Evolutionary conservation across 352 stramenopile genomes (phyloP), one percentile per base, ranked within the genome.

Genomic region (Thalassiosira hispida): DNA sequence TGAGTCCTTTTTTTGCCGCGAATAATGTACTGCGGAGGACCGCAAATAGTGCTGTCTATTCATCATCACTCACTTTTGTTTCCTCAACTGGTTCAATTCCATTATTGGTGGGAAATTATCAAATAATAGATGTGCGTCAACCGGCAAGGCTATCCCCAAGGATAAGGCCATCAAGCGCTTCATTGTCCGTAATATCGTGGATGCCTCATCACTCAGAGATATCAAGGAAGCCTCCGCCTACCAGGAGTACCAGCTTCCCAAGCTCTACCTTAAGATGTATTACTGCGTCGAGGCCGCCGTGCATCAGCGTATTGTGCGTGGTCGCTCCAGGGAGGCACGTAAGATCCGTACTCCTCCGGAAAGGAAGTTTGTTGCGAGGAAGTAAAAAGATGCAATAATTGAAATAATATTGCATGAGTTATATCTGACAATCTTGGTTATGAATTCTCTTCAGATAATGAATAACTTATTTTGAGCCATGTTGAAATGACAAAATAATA

Each of bases 231-330:
- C 96, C 40, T 98, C 95, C 23, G 97, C 98, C 67, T 99, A 98
- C 94, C 96, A 98, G 90, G 98, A 98, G 88, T 99, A 99, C 92
- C 94, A 96, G 73, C 91, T 99, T 75, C 97, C 97, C 77, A 99
- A 99, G 95, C 96, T 99, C 78, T 99, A 99, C 95, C 98, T 99
- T 86, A 99, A 99, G 96, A 98, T 99, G 96, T 99, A 99, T 91
- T 99, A 99, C 95, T 99, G 96, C 89, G 96, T 99, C 29, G 97
- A 99, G 86, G 97, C 97, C 56, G 97, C 97, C 65, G 98, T 99
- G 71, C 97, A 99, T 94, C 96, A 99, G 91, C 97, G 97, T 91
- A 98, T 99, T 86, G 97, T 99, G 61, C 96, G 97, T 93, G 97
- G 96, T 81, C 96, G 97, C 85, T 98, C 96, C 81, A 89, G 94